These are phyloP conservation scores for Pelargonium fulgidum DNA, from an alignment of 441 rosid genomes.

Conservation along the genomic window DNA sequence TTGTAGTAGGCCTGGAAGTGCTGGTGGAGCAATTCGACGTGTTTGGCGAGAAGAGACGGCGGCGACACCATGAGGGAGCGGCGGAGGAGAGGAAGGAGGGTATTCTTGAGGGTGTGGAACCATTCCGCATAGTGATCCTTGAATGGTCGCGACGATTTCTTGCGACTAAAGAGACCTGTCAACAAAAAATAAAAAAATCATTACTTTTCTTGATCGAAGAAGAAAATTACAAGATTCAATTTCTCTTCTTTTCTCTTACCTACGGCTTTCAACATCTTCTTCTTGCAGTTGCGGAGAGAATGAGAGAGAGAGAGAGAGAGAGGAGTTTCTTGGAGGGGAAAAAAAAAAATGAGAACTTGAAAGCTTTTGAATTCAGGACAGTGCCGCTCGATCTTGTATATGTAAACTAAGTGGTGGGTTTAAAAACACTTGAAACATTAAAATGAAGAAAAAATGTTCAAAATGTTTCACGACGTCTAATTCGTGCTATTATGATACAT, in stretches of 20 bases:
- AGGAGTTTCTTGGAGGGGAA: too few relatives aligned
- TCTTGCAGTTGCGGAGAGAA: too few relatives aligned
- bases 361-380: too few relatives aligned
- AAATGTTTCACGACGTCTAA: too few relatives aligned
- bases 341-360: too few relatives aligned
- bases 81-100: conserved; percentile 51
- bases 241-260: neutral
- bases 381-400: too few relatives aligned
- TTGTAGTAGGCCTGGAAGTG: conserved; percentile 60
- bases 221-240: neutral
- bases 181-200: neutral
- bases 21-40: conserved; percentile 48
- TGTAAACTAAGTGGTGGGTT: too few relatives aligned
- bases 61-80: conserved; percentile 46
- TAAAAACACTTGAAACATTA: too few relatives aligned
- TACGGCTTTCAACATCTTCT: neutral
- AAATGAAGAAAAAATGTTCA: too few relatives aligned
- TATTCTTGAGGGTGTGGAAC: conserved; percentile 38
- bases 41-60: conserved; percentile 41
- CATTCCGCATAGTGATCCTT: conserved; percentile 42
- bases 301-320: too few relatives aligned
- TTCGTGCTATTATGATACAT: too few relatives aligned
- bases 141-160: conserved; percentile 44
- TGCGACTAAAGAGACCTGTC: conserved; percentile 27
- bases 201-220: neutral